phyloP scores from a whole-genome alignment of 148 eudicot species.

The Vaccinium macrocarpon region DNA sequence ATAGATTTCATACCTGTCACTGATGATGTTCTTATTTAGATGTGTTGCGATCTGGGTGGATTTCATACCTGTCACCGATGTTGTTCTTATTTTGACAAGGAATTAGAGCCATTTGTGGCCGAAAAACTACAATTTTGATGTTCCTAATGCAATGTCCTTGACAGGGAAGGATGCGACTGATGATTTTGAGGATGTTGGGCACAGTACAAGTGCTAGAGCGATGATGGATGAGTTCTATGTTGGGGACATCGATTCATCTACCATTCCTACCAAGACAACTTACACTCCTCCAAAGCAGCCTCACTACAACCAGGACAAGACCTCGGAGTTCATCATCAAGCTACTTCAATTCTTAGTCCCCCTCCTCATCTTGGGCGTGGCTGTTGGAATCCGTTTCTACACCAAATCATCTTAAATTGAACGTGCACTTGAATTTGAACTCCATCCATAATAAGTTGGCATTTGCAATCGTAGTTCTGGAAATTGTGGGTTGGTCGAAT shows the following conservation, averaged over 20 bases:
- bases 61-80: too few relatives aligned
- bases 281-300: conserved; percentile 76
- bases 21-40: too few relatives aligned
- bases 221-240: conserved; percentile 74
- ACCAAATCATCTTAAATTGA: conserved; percentile 50
- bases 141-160: conserved; percentile 6
- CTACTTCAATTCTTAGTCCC: conserved; percentile 89
- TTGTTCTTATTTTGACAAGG: neutral
- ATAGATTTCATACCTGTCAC: too few relatives aligned
- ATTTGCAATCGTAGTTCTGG: neutral
- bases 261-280: conserved; percentile 47
- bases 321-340: conserved; percentile 67
- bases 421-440: neutral
- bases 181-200: conserved; percentile 92
- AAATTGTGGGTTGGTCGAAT: neutral
- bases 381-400: conserved; percentile 71
- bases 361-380: conserved; percentile 62
- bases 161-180: conserved; percentile 95
- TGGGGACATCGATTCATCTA: conserved; percentile 64
- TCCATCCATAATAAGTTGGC: conserved; percentile 11
- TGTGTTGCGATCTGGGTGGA: too few relatives aligned
- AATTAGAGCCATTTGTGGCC: neutral
- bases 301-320: conserved; percentile 61
- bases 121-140: neutral
- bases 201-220: conserved; percentile 77